Evolutionary conservation across 176 grass and related monocot species (phyloP).

Genomic region (Oryza rufipogon): DNA sequence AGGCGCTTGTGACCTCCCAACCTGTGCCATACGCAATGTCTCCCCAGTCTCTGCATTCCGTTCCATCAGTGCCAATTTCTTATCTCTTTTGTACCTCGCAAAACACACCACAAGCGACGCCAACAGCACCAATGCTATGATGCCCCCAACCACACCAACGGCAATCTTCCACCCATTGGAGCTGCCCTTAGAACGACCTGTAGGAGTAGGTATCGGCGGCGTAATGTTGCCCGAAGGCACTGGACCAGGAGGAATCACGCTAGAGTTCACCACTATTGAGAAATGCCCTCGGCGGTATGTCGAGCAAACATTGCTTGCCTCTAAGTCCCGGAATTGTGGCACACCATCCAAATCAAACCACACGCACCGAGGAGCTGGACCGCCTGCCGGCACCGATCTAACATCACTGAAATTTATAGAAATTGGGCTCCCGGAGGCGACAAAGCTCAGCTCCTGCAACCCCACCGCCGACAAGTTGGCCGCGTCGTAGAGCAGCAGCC

Average conservation of each 20-base stretch:
- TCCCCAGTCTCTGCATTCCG: conserved; percentile 62
- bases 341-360: conserved; percentile 63
- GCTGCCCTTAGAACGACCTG: conserved; percentile 40
- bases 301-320: conserved; percentile 46
- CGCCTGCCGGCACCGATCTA: conserved; percentile 26
- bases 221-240: conserved; percentile 32
- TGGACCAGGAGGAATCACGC: conserved; percentile 52
- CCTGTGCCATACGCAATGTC: conserved; percentile 65
- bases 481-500: conserved; percentile 78
- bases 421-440: conserved; percentile 48
- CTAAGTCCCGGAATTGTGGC: conserved; percentile 63
- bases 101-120: conserved; percentile 55
- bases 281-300: conserved; percentile 71
- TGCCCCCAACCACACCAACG: conserved; percentile 44
- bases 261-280: conserved; percentile 84
- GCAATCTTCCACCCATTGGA: conserved; percentile 82
- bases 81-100: conserved; percentile 44
- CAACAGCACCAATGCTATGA: conserved; percentile 51
- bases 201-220: background rate
- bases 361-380: conserved; percentile 56
- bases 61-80: conserved; percentile 70
- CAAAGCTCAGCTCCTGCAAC: conserved; percentile 56
- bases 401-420: conserved; percentile 57
- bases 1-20: conserved; percentile 70
- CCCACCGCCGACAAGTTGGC: conserved; percentile 60